Base-by-base conservation (phyloP, 495 filamentous ascomycete genomes). In the Neurospora sp. region DNA sequence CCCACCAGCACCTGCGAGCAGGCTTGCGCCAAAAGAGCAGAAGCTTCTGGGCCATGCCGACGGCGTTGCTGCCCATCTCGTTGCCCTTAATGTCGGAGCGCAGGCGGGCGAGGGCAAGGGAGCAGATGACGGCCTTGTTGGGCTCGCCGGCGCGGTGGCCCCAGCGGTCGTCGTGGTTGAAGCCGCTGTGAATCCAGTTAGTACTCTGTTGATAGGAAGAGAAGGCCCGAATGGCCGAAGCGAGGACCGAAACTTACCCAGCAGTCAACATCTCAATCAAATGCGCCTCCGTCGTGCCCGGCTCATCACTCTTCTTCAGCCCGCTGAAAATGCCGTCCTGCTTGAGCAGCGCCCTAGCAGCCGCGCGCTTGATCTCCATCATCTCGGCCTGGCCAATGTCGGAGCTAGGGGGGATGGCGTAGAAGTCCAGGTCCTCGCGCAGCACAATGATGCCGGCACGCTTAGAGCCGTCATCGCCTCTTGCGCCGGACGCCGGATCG, bases 201-300 rank as follows among this genome's bases (percentile, higher is more conserved):
- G 44, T 5, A 7, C 40, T 42, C 5, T 42, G 5, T 42, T 42
- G 12, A 42, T 2, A 42, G 40, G 14, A 16, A 42, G 5, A 5
- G 14, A 6, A 18, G 14, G 14, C 14, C 40, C 40, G 6, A 42
- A 42, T 18, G 12, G 14, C 1, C 40, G 40, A 18, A 42, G 40
- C 5, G 40, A 42, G 5, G 40, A 42, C 41, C 5, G 16, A 8
- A 39, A 83, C 89, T 82, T 85, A 98, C 95, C 95, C 96, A 78
- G 96, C 96, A 31, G 96, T 99, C 84, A 99, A 82, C 96, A 99
- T 99, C 85, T 99, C 96, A 79, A 99, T 98, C 69, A 99, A 84
- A 84, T 99, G 96, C 81, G 97, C 96, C 81, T 99, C 96, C 0
- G 96, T 99, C 35, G 96, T 98, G 9, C 96, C 96, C 18, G 92